Evolutionary conservation across 2,329 filamentous ascomycete species (phyloP).

Genomic region (Trichoderma aggressivum): DNA sequence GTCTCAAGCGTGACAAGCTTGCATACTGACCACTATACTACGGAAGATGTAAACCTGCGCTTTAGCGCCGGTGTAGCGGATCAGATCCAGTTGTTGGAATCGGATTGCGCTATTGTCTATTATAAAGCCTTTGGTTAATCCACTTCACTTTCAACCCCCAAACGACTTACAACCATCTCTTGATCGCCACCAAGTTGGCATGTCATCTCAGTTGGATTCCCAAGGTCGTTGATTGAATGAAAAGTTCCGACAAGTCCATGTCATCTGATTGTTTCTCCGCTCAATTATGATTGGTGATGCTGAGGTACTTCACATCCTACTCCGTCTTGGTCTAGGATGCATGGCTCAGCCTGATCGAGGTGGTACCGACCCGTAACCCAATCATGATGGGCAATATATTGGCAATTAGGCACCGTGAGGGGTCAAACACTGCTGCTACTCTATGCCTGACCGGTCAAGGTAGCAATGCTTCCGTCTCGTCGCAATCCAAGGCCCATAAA

Average conservation of each 20-base stretch:
- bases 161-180: neutral
- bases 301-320: neutral
- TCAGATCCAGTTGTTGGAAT: conserved; percentile 4
- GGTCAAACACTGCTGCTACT: accelerated
- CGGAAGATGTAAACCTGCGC: conserved; percentile 20
- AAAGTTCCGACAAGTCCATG: neutral
- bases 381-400: neutral
- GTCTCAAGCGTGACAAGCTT: conserved; percentile 28
- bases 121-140: neutral
- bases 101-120: accelerated
- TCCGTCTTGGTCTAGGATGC: accelerated
- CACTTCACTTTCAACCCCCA: neutral
- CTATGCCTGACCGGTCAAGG: neutral
- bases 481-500: accelerated
- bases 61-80: conserved; percentile 17
- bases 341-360: neutral
- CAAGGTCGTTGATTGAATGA: accelerated
- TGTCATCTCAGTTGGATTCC: accelerated
- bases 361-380: neutral
- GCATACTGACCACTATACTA: conserved; percentile 28
- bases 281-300: neutral
- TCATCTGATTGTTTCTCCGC: neutral
- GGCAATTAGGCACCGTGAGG: neutral
- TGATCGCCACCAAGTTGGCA: neutral
- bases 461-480: neutral